A percentile compares a stretch with the other conserved stretches of the same genome.
These are phyloP conservation scores for Diplocarpon rosae DNA, from an alignment of 2,329 filamentous ascomycete genomes.

Conservation along the genomic window DNA sequence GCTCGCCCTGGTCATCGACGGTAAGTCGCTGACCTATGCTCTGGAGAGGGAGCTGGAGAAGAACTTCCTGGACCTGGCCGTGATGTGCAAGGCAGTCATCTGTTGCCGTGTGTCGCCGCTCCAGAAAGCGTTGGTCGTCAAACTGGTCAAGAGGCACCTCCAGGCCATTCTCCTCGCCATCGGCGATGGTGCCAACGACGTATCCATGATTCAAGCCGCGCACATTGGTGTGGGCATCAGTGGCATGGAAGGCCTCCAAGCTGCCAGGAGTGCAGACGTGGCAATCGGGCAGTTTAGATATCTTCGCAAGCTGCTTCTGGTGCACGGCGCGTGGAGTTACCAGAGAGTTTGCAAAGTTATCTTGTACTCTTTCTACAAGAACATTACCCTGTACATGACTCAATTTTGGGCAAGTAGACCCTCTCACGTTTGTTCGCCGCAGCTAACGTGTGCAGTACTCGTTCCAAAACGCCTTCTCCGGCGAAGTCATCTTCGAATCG, in stretches of 20 bases:
- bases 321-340: slow-evolving; percentile 96
- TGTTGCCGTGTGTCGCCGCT: slow-evolving; percentile 95
- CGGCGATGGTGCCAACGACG: slow-evolving; percentile 94
- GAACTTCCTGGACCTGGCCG: slow-evolving; percentile 80
- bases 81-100: slow-evolving; percentile 98
- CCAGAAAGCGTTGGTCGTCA: slow-evolving; percentile 95
- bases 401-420: slow-evolving; percentile 78
- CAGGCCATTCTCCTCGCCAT: slow-evolving; percentile 90
- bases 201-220: slow-evolving; percentile 99
- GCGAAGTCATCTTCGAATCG: slow-evolving; percentile 95
- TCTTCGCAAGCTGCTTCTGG: slow-evolving; percentile 83
- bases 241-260: slow-evolving; percentile 92
- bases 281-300: slow-evolving; percentile 94
- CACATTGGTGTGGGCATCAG: slow-evolving; percentile 98
- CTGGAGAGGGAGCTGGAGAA: slow-evolving; percentile 92
- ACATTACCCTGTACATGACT: slow-evolving; percentile 96
- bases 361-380: slow-evolving; percentile 98
- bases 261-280: slow-evolving; percentile 89
- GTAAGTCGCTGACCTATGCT: slow-evolving; percentile 86
- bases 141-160: slow-evolving; percentile 86
- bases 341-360: slow-evolving; percentile 96
- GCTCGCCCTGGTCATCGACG: slow-evolving; percentile 87
- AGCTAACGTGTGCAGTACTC: slow-evolving; percentile 52
- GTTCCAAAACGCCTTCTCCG: slow-evolving; percentile 97
- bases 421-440: slow-evolving; percentile 17